These are phyloP conservation scores for Penicillium coffeae DNA, from an alignment of 495 filamentous ascomycete genomes.

Conservation along the genomic window DNA sequence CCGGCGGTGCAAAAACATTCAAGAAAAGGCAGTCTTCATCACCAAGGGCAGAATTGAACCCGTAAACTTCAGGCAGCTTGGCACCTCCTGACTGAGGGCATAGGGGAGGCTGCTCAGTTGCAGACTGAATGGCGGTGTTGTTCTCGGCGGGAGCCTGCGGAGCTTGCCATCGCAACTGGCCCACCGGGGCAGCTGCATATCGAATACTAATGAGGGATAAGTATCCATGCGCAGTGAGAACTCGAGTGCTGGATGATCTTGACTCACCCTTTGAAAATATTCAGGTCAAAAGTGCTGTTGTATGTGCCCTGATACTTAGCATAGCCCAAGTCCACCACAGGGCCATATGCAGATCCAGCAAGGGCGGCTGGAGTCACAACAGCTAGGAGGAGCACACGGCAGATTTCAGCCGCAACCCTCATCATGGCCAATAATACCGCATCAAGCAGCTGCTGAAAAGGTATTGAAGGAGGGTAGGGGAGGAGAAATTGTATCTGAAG, in stretches of 20 bases:
- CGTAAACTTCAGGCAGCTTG: conserved; percentile 6
- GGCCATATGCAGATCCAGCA: not conserved
- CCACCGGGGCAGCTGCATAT: conserved; percentile 36
- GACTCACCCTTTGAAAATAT: conserved; percentile 24
- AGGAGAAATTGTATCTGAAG: no score
- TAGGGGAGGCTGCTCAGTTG: conserved; percentile 8
- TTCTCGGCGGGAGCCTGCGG: conserved; percentile 22
- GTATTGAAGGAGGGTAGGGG: not conserved
- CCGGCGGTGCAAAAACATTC: conserved; percentile 60
- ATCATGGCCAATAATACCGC: not conserved
- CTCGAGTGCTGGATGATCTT: not conserved
- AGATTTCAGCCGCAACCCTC: not conserved
- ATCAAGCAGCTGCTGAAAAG: not conserved
- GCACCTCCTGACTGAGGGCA: conserved; percentile 18
- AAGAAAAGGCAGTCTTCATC: conserved; percentile 67
- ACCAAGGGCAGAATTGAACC: conserved; percentile 8
- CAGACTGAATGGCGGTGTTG: conserved; percentile 1
- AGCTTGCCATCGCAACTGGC: conserved; percentile 33
- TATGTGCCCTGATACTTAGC: conserved; percentile 18
- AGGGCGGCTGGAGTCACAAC: not conserved
- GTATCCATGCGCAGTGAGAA: not conserved
- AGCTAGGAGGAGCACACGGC: not conserved
- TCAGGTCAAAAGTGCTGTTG: conserved; percentile 12
- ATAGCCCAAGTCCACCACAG: conserved; percentile 20
- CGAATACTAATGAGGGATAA: conserved; percentile 22